Conservation (phyloP, 164 flowering plant genomes). For the Annona cherimola region DNA sequence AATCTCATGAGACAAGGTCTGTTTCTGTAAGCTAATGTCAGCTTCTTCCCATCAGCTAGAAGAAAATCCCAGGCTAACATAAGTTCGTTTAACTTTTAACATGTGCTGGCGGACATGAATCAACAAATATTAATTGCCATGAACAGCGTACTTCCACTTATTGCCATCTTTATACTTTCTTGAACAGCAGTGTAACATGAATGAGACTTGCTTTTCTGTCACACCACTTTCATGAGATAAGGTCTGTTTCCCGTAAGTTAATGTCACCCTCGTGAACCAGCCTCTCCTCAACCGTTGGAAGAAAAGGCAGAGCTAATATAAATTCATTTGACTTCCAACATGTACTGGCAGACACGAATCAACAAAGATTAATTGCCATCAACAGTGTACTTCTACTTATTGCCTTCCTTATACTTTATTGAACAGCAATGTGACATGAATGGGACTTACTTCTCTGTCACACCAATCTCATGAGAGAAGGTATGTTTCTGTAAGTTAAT, state of each 20-base stretch:
- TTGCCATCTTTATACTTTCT: not conserved
- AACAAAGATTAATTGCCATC: not conserved
- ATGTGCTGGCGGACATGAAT: not conserved
- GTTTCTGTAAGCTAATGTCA: slow-evolving; percentile 8
- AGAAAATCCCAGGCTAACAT: not conserved
- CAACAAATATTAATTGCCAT: not conserved
- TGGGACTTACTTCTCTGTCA: slow-evolving; percentile 13
- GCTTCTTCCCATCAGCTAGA: slow-evolving; percentile 17
- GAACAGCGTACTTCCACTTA: not conserved
- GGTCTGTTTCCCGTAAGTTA: slow-evolving; percentile 7
- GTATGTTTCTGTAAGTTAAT: slow-evolving; percentile 8
- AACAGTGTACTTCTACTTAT: not conserved
- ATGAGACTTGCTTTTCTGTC: slow-evolving; percentile 11
- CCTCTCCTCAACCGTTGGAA: slow-evolving; percentile 13
- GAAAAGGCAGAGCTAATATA: not conserved
- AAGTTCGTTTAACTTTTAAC: not conserved
- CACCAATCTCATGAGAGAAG: slow-evolving; percentile 13
- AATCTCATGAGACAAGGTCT: slow-evolving; percentile 14
- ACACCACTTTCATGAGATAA: slow-evolving; percentile 13
- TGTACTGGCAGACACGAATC: not conserved
- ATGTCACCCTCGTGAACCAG: slow-evolving; percentile 10
- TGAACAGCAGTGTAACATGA: not conserved
- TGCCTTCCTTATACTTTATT: not conserved
- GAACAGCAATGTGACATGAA: not conserved
- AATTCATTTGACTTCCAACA: not conserved